Evolutionary conservation across 441 rosid genomes (phyloP).

Genomic region (Flueggea neowawraea): DNA sequence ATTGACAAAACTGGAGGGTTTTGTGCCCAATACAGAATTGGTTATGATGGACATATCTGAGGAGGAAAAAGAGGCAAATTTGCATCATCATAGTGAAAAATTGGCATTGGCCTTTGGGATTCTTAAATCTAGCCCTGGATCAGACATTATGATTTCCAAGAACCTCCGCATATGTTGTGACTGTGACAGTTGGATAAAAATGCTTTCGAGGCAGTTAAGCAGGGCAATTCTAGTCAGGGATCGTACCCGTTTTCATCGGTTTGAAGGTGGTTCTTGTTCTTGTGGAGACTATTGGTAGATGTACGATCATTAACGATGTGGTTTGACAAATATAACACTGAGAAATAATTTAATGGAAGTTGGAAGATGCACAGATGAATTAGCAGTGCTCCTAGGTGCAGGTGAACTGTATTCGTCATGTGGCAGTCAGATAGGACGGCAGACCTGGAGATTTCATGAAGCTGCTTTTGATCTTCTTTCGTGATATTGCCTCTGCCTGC

Average conservation of each 20-base stretch:
- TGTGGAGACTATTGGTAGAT: constrained; percentile 74
- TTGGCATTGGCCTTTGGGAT: constrained; percentile 73
- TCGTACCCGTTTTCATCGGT: constrained; percentile 74
- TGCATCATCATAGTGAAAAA: constrained; percentile 75
- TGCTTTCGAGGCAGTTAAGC: constrained; percentile 56
- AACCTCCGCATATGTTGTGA: constrained; percentile 73
- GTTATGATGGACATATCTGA: constrained; percentile 86
- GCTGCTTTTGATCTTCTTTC: too few relatives aligned
- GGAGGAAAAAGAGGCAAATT: constrained; percentile 78
- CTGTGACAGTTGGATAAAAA: constrained; percentile 76
- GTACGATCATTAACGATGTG: too few relatives aligned
- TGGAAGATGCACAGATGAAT: too few relatives aligned
- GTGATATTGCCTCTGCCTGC: too few relatives aligned
- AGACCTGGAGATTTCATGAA: too few relatives aligned
- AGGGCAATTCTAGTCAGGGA: constrained; percentile 73
- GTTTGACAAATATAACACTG: too few relatives aligned
- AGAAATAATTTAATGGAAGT: too few relatives aligned
- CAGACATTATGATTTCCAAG: constrained; percentile 62
- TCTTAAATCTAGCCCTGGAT: constrained; percentile 62
- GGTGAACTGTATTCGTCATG: too few relatives aligned
- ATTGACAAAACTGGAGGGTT: constrained; percentile 49
- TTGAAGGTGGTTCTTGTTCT: constrained; percentile 80
- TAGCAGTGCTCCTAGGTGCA: too few relatives aligned
- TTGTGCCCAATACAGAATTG: constrained; percentile 56
- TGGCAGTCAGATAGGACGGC: too few relatives aligned